A percentile compares a stretch with the other conserved stretches of the same genome.
Evolutionary conservation across 805 yeast species (phyloP).

Genomic region (Starmera amethionina): DNA sequence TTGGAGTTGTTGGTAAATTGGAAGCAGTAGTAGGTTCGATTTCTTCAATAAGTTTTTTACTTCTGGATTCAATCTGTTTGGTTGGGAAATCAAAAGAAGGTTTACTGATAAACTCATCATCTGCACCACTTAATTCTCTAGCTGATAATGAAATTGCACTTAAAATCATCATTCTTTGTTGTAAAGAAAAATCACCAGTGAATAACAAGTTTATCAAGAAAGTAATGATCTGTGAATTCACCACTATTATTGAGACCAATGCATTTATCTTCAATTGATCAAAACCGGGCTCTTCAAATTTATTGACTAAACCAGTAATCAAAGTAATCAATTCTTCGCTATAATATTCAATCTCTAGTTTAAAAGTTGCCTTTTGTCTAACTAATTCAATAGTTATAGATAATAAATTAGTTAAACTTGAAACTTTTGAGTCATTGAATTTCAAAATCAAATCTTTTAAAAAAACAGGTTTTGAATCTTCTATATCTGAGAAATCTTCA

Average conservation of each 20-base stretch:
- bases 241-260: constrained; percentile 52
- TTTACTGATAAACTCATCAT: constrained; percentile 39
- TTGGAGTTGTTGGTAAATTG: constrained; percentile 1
- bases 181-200: constrained; percentile 72
- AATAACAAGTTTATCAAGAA: constrained; percentile 34
- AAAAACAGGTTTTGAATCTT: constrained; percentile 51
- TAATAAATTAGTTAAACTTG: constrained; percentile 31
- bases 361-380: constrained; percentile 49
- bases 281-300: constrained; percentile 47
- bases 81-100: constrained; percentile 26
- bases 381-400: constrained; percentile 45
- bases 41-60: constrained; percentile 7
- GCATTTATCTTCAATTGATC: constrained; percentile 57
- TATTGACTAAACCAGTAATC: constrained; percentile 46
- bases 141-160: constrained; percentile 64
- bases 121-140: constrained; percentile 56
- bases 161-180: constrained; percentile 61
- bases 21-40: constrained; percentile 7
- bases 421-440: constrained; percentile 33
- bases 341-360: constrained; percentile 52
- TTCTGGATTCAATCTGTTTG: constrained; percentile 16
- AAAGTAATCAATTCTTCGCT: constrained; percentile 41
- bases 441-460: constrained; percentile 61
- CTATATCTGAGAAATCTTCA: constrained; percentile 18
- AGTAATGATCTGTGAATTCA: constrained; percentile 36